Percentiles rank a stretch among this genome's conserved stretches.
phyloP scores from a whole-genome alignment of 2,329 filamentous ascomycete genomes.

The Fusarium subglutinans region DNA sequence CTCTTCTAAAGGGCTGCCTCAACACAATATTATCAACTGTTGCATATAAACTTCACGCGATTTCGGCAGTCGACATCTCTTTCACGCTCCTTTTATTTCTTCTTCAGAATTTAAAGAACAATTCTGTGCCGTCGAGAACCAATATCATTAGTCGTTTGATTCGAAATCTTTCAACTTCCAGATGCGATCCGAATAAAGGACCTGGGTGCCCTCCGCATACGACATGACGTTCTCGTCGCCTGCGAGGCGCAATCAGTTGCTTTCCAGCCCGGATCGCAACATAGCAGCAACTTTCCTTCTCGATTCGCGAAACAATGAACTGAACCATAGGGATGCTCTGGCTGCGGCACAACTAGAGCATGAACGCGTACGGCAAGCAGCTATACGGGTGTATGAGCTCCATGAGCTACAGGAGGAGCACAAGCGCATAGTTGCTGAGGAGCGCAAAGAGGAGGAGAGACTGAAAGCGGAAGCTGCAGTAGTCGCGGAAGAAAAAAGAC shows the following conservation, averaged over 20 bases:
- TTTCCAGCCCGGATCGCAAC: conserved; percentile 54
- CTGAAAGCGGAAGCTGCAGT: conserved; percentile 56
- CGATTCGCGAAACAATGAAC: conserved; percentile 69
- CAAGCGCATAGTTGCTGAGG: conserved; percentile 53
- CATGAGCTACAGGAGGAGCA: conserved; percentile 58
- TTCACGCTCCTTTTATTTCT: background rate
- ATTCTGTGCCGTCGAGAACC: background rate
- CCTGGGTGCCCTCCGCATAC: conserved; percentile 1
- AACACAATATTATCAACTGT: conserved; percentile 27
- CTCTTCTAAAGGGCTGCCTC: conserved; percentile 34
- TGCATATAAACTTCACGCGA: conserved; percentile 12
- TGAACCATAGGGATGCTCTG: conserved; percentile 72
- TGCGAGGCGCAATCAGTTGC: conserved; percentile 50
- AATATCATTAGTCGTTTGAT: background rate
- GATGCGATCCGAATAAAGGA: conserved; percentile 39
- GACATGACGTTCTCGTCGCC: conserved; percentile 58
- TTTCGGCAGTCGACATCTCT: background rate
- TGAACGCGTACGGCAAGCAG: conserved; percentile 66
- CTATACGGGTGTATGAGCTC: conserved; percentile 58
- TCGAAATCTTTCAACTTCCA: background rate
- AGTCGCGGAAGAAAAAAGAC: conserved; percentile 57
- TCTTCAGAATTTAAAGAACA: background rate
- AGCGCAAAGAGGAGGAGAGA: conserved; percentile 58
- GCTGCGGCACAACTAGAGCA: conserved; percentile 73
- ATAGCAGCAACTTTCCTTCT: conserved; percentile 70